Evolutionary conservation across 2,329 filamentous ascomycete genomes (phyloP).

Genomic region (Domatiomyces catenatus): DNA sequence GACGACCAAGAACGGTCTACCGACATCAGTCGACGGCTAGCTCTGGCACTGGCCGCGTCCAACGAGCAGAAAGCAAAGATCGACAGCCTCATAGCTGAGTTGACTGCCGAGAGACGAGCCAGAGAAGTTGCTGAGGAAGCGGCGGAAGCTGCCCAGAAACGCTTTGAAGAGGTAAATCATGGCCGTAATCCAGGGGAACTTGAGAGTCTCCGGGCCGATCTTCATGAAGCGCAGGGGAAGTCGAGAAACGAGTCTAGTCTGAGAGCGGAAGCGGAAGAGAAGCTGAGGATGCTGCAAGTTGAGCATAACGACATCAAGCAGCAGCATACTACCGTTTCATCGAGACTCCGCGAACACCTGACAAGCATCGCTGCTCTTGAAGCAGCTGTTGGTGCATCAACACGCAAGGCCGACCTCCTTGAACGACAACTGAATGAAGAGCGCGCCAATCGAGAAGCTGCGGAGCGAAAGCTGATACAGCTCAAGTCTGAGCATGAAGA

Average conservation of each 20-base stretch:
- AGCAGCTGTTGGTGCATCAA: conserved; percentile 62
- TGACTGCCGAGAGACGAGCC: conserved; percentile 66
- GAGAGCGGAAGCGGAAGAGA: conserved; percentile 59
- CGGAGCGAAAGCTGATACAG: conserved; percentile 61
- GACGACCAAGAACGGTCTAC: conserved; percentile 51
- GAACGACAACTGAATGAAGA: conserved; percentile 77
- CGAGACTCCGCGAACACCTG: conserved; percentile 53
- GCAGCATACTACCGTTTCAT: conserved; percentile 51
- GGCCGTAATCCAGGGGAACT: conserved; percentile 74
- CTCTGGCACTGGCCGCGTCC: conserved; percentile 62
- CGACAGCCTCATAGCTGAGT: conserved; percentile 51
- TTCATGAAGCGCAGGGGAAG: conserved; percentile 64
- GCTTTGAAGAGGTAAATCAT: conserved; percentile 67
- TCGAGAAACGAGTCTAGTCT: conserved; percentile 68
- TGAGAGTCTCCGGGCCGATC: conserved; percentile 68
- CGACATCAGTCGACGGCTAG: conserved; percentile 69
- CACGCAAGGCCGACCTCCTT: conserved; percentile 58
- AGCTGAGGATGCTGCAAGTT: conserved; percentile 60
- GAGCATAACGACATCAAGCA: conserved; percentile 65
- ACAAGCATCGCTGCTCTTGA: conserved; percentile 60
- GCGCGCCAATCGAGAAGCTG: conserved; percentile 53
- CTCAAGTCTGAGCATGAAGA: conserved; percentile 74
- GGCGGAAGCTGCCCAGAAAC: conserved; percentile 62
- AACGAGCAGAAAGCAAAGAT: conserved; percentile 66
- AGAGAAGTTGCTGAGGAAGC: conserved; percentile 81